Evolutionary conservation across 768 basidiomycete genomes (phyloP).

Genomic region (Austroboletus festivus): DNA sequence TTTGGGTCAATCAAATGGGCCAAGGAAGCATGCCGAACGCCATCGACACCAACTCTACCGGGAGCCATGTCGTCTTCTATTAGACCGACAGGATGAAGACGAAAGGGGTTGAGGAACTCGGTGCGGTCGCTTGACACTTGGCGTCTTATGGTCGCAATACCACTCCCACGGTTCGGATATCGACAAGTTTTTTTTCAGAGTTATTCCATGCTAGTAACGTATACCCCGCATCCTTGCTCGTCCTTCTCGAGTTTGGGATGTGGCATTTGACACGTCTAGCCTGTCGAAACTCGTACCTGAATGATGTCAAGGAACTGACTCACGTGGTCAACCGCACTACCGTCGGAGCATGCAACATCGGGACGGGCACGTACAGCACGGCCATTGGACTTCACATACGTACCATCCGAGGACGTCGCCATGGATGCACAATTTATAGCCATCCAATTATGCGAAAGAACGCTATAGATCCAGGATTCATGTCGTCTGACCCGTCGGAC

Average conservation of each 20-base stretch:
- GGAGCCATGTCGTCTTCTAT: slow-evolving; percentile 45
- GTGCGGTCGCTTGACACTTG: too few species aligned
- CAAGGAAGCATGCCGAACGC: slow-evolving; percentile 35
- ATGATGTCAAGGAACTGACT: not conserved
- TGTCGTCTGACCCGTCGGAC: too few species aligned
- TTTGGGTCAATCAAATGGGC: slow-evolving; percentile 59
- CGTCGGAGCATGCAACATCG: not conserved
- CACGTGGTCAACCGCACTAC: not conserved
- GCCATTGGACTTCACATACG: too few species aligned
- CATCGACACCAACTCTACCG: slow-evolving; percentile 40
- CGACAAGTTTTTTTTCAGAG: slow-evolving; percentile 22
- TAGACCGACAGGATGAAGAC: not conserved
- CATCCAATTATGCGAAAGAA: too few species aligned
- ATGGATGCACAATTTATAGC: not conserved
- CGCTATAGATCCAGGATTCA: too few species aligned
- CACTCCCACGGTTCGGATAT: not conserved
- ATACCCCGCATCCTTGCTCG: slow-evolving; percentile 15
- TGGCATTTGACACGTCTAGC: not conserved
- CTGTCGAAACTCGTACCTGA: slow-evolving; percentile 3
- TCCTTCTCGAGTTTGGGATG: not conserved
- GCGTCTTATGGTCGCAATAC: slow-evolving; percentile 32
- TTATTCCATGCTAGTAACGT: slow-evolving; percentile 14
- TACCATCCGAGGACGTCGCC: not conserved
- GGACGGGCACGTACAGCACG: too few species aligned
- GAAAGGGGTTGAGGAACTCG: slow-evolving; percentile 18